Conservation (phyloP, 768 basidiomycete species). For the Serendipita sp. region DNA sequence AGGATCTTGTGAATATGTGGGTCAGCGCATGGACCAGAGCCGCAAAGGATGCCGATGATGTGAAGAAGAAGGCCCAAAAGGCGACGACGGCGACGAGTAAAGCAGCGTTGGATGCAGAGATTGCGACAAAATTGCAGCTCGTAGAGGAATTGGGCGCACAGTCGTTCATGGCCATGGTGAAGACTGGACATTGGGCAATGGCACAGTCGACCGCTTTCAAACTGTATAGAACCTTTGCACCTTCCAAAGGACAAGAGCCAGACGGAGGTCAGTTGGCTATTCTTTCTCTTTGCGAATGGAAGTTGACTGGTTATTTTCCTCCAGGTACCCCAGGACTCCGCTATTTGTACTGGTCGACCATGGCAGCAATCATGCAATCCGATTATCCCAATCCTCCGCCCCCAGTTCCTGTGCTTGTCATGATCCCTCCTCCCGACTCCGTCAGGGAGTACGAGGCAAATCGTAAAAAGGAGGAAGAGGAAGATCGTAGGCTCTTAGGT, state of each 20-base stretch:
- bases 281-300: background rate
- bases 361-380: conserved; percentile 56
- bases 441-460: background rate
- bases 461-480: conserved; percentile 6
- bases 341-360: conserved; percentile 72
- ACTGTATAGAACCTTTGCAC: background rate
- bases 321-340: conserved; percentile 61
- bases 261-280: conserved; percentile 32
- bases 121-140: conserved; percentile 72
- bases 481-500: conserved; percentile 1
- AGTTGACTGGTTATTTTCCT: conserved; percentile 5
- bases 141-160: conserved; percentile 76
- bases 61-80: background rate
- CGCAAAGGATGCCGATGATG: background rate
- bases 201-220: conserved; percentile 32
- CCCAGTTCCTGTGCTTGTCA: background rate
- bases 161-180: conserved; percentile 72
- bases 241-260: background rate
- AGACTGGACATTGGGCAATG: conserved; percentile 69
- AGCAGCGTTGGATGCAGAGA: conserved; percentile 46
- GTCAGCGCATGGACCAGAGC: conserved; percentile 18
- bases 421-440: background rate
- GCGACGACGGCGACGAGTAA: too few species aligned
- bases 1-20: conserved; percentile 13
- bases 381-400: background rate